These are phyloP conservation scores for Xylaria digitata DNA, from an alignment of 2,329 filamentous ascomycete species.

Conservation along the genomic window DNA sequence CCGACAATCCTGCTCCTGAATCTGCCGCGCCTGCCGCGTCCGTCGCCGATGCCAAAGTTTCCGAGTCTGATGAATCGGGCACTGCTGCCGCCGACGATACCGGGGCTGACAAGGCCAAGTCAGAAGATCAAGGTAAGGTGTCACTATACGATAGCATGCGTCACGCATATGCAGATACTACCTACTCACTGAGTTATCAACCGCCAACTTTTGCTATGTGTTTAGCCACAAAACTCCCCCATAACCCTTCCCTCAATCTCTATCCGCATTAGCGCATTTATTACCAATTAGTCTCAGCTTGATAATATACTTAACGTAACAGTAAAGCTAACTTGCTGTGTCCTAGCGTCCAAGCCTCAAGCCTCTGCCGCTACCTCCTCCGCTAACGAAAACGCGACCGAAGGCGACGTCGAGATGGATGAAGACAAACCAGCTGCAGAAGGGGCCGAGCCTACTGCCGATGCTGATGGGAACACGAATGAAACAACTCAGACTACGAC, in stretches of 20 bases:
- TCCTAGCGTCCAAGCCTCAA: slow-evolving; percentile 32
- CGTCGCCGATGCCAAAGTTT: slow-evolving; percentile 40
- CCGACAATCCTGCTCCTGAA: slow-evolving; percentile 36
- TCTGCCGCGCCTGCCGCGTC: slow-evolving; percentile 45
- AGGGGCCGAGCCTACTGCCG: slow-evolving; percentile 37
- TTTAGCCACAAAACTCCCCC: slow-evolving; percentile 3
- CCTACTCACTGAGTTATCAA: slow-evolving; percentile 4
- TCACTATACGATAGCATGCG: slow-evolving; percentile 12
- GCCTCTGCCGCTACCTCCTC: slow-evolving; percentile 40
- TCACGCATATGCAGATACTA: slow-evolving; percentile 21
- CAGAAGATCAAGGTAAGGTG: slow-evolving; percentile 43
- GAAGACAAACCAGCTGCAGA: slow-evolving; percentile 47
- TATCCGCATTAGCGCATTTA: background rate
- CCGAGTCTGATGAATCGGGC: slow-evolving; percentile 40
- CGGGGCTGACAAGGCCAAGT: slow-evolving; percentile 32
- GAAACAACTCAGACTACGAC: slow-evolving; percentile 38
- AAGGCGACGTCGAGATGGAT: slow-evolving; percentile 48
- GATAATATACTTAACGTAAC: background rate
- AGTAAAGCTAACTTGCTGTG: slow-evolving; percentile 23
- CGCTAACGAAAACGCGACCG: slow-evolving; percentile 45
- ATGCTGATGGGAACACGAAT: slow-evolving; percentile 30
- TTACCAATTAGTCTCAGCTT: slow-evolving; percentile 10
- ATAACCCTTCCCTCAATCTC: background rate
- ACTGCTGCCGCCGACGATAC: slow-evolving; percentile 28
- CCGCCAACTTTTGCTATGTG: background rate